Evolutionary conservation across 768 basidiomycete species (phyloP).

Genomic region (Boletus subparvulus): DNA sequence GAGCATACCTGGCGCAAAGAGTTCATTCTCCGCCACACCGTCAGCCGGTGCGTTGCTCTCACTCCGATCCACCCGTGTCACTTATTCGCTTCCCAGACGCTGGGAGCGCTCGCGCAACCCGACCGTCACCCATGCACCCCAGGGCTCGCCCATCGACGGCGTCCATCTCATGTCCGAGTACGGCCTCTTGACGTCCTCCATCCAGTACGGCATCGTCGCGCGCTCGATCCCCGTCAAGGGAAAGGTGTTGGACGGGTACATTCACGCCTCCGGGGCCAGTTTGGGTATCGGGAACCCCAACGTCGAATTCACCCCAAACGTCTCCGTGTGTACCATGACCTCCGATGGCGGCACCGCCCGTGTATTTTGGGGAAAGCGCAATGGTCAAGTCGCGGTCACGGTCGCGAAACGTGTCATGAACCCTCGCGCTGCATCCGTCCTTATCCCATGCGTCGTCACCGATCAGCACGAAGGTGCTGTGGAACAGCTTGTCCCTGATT

Average conservation of each 20-base stretch:
- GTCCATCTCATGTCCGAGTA: conserved; percentile 60
- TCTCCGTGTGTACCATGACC: conserved; percentile 55
- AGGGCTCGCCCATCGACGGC: conserved; percentile 52
- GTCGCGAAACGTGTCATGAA: conserved; percentile 61
- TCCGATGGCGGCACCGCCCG: conserved; percentile 67
- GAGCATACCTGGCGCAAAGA: conserved; percentile 69
- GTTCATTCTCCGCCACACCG: conserved; percentile 55
- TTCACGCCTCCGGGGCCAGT: conserved; percentile 61
- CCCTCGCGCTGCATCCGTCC: conserved; percentile 42
- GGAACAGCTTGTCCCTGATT: conserved; percentile 53
- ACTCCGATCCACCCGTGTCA: not conserved
- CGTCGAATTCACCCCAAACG: conserved; percentile 67
- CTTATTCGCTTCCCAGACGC: conserved; percentile 45
- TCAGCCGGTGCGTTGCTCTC: conserved; percentile 47
- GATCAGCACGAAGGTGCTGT: conserved; percentile 69
- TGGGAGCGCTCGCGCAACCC: conserved; percentile 66
- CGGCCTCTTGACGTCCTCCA: conserved; percentile 59
- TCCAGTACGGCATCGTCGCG: conserved; percentile 67
- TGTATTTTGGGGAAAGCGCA: conserved; percentile 70
- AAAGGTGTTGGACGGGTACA: conserved; percentile 65
- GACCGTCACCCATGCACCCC: conserved; percentile 62
- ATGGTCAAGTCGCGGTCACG: conserved; percentile 66
- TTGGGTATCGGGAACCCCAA: conserved; percentile 73
- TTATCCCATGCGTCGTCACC: conserved; percentile 47
- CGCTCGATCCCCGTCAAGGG: conserved; percentile 72